These are phyloP conservation scores for Tirmania nivea DNA, from an alignment of 495 filamentous ascomycete genomes.

Conservation along the genomic window DNA sequence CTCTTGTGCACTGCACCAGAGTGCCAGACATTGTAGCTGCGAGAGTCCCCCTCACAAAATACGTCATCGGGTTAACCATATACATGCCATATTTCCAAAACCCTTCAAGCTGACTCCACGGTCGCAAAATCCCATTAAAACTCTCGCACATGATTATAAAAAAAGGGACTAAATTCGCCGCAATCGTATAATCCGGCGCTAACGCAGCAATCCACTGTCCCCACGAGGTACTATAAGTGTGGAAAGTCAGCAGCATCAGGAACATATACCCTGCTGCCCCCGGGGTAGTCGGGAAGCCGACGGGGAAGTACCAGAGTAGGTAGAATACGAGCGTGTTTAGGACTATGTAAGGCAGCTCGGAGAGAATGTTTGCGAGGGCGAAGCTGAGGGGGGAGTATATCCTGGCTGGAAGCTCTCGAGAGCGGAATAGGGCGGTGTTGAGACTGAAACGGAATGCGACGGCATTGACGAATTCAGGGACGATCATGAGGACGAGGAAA, in stretches of 20 bases:
- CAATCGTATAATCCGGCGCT: constrained; percentile 59
- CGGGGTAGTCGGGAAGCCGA: constrained; percentile 43
- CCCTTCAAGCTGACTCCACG: constrained; percentile 35
- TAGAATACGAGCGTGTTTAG: constrained; percentile 46
- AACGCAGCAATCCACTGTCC: constrained; percentile 73
- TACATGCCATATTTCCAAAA: constrained; percentile 72
- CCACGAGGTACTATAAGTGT: constrained; percentile 55
- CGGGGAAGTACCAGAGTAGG: constrained; percentile 58
- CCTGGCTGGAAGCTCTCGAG: constrained; percentile 48
- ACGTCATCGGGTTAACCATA: constrained; percentile 46
- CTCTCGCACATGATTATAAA: constrained; percentile 58
- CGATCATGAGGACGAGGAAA: constrained; percentile 55
- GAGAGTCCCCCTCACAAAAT: constrained; percentile 56
- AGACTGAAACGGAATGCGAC: constrained; percentile 61
- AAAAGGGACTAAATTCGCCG: constrained; percentile 49
- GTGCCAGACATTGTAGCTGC: constrained; percentile 34
- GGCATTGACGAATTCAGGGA: constrained; percentile 47
- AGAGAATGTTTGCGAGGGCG: constrained; percentile 49
- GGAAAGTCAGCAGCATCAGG: constrained; percentile 63
- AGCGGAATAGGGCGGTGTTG: constrained; percentile 55
- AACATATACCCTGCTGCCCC: constrained; percentile 54
- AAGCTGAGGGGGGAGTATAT: constrained; percentile 78
- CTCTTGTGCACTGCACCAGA: constrained; percentile 32
- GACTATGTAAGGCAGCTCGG: constrained; percentile 54
- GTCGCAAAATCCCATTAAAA: constrained; percentile 54